Conservation (phyloP, 768 basidiomycete genomes). For the Candolleomyces aberdarensis region DNA sequence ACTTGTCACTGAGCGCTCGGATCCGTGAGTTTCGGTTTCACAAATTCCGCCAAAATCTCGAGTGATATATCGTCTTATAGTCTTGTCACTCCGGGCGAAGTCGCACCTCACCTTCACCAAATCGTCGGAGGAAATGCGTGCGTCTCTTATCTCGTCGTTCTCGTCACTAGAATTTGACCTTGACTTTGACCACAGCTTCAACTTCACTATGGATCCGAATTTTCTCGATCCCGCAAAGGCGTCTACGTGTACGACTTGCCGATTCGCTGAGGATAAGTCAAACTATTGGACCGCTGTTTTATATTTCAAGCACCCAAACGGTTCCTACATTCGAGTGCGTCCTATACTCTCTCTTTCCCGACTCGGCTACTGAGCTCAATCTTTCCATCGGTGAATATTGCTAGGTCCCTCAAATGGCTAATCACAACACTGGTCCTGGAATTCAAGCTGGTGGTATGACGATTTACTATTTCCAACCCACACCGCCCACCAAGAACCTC, state of each 20-base stretch:
- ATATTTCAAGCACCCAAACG: conserved; percentile 7
- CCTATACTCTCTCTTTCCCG: not conserved
- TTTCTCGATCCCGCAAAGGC: not conserved
- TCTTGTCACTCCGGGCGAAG: conserved; percentile 5
- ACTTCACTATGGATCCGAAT: conserved; percentile 3
- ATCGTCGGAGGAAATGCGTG: conserved; percentile 7
- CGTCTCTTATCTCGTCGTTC: not conserved
- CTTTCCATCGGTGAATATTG: not conserved
- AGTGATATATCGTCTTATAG: not conserved
- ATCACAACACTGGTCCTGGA: not conserved
- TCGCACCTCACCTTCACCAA: conserved; percentile 8
- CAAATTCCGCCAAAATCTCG: too few species aligned
- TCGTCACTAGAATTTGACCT: too few species aligned
- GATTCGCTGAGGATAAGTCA: conserved; percentile 7
- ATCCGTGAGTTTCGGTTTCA: not conserved
- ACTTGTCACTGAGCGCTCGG: not conserved
- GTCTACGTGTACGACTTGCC: conserved; percentile 8
- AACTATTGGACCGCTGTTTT: conserved; percentile 10
- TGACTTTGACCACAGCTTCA: not conserved
- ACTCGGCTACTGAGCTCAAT: not conserved
- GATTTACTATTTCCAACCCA: conserved; percentile 1
- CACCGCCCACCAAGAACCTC: not conserved
- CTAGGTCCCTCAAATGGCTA: conserved; percentile 3
- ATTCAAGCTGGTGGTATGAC: not conserved
- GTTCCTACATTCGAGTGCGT: conserved; percentile 7